Percentiles rank a stretch among this genome's conserved stretches.
These are phyloP conservation scores for Scenedesmus sp. DNA, from an alignment of 163 green algal species.

Conservation along the genomic window DNA sequence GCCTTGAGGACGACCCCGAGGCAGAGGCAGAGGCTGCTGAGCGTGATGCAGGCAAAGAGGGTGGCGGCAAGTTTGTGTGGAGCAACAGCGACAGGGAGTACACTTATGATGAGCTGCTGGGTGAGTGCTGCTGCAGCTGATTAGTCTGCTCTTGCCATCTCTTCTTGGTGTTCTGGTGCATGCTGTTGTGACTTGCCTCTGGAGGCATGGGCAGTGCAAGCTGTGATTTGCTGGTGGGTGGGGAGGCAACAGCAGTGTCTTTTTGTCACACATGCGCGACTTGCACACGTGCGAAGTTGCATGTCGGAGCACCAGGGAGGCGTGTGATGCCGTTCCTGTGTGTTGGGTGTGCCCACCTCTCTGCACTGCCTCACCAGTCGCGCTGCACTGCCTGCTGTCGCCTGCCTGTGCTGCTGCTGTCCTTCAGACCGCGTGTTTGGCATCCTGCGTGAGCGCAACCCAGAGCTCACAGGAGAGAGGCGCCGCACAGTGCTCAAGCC, in stretches of 20 bases:
- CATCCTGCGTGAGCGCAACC: slow-evolving; percentile 97
- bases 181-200: too few species aligned
- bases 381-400: background rate
- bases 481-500: slow-evolving; percentile 97
- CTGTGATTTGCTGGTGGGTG: too few species aligned
- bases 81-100: slow-evolving; percentile 96
- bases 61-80: slow-evolving; percentile 85
- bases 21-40: slow-evolving; percentile 61
- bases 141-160: background rate
- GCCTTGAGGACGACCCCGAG: slow-evolving; percentile 48
- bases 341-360: background rate
- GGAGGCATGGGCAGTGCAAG: too few species aligned
- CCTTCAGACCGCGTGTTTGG: slow-evolving; percentile 94
- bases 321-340: background rate
- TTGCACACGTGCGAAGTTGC: too few species aligned
- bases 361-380: too few species aligned
- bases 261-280: background rate
- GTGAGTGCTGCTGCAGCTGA: slow-evolving; percentile 56
- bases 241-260: background rate
- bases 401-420: background rate
- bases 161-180: too few species aligned
- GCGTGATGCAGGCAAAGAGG: slow-evolving; percentile 49
- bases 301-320: background rate
- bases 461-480: slow-evolving; percentile 97
- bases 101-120: slow-evolving; percentile 97